Conservation (phyloP, 2,329 filamentous ascomycete genomes). For the Lachnellula suecica region DNA sequence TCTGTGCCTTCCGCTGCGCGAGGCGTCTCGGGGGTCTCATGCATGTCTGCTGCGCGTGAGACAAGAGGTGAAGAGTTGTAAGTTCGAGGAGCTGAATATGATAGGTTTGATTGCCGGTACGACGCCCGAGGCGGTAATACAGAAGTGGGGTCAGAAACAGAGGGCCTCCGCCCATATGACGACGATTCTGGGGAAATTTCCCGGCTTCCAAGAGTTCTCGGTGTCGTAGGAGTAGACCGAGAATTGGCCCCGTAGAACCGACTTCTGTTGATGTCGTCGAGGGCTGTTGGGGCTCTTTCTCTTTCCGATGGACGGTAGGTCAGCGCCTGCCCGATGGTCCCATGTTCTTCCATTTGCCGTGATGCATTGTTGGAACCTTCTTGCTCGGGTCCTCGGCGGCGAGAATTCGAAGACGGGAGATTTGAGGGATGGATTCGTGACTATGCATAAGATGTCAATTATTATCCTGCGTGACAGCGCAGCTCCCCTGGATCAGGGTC, state of each 20-base stretch:
- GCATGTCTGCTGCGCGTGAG: slow-evolving; percentile 42
- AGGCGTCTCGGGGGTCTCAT: slow-evolving; percentile 40
- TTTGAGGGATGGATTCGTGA: slow-evolving; percentile 27
- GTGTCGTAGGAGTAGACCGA: slow-evolving; percentile 29
- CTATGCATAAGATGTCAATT: slow-evolving; percentile 24
- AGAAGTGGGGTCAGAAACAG: slow-evolving; percentile 21
- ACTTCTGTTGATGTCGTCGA: slow-evolving; percentile 24
- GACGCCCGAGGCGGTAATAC: slow-evolving; percentile 24
- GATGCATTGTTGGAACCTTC: slow-evolving; percentile 22
- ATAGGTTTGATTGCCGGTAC: slow-evolving; percentile 34
- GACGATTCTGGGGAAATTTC: slow-evolving; percentile 30
- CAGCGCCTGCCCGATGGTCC: slow-evolving; percentile 24
- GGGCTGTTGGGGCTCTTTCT: slow-evolving; percentile 18
- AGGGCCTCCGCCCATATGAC: slow-evolving; percentile 25
- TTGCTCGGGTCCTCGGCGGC: slow-evolving; percentile 29
- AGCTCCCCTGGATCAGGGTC: too few species aligned
- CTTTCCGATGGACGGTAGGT: slow-evolving; percentile 25
- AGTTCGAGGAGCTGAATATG: slow-evolving; percentile 31
- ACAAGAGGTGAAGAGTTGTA: slow-evolving; percentile 60
- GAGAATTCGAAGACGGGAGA: slow-evolving; percentile 16
- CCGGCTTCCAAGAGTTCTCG: slow-evolving; percentile 20
- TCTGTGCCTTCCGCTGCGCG: slow-evolving; percentile 68
- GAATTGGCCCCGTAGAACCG: slow-evolving; percentile 22
- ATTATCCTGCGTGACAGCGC: slow-evolving; percentile 10
- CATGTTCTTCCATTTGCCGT: slow-evolving; percentile 23